These are phyloP conservation scores for Hanseniaspora lachancei DNA, from an alignment of 805 yeast species.

Conservation along the genomic window DNA sequence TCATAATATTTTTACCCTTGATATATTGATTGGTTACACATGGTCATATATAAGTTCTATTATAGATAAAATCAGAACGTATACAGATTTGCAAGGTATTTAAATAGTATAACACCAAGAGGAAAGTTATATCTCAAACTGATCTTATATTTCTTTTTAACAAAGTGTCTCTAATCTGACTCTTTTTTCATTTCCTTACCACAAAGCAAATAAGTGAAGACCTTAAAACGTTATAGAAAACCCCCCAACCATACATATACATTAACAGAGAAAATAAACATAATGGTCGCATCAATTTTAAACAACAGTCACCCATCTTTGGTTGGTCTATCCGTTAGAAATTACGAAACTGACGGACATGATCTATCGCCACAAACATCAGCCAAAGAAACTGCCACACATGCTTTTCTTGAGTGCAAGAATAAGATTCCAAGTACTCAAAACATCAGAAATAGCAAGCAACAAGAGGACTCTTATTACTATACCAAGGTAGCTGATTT, in stretches of 20 bases:
- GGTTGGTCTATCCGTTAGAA: conserved; percentile 23
- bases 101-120: too few species aligned
- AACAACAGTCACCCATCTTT: conserved; percentile 19
- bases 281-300: conserved; percentile 1
- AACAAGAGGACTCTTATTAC: conserved; percentile 14
- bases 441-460: conserved; percentile 12
- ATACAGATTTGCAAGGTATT: too few species aligned
- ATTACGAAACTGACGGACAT: conserved; percentile 21
- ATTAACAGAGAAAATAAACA: neutral
- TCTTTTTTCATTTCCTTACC: too few species aligned
- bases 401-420: conserved; percentile 16
- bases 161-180: too few species aligned
- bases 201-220: too few species aligned
- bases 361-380: conserved; percentile 11
- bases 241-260: neutral
- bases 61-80: too few species aligned
- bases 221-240: neutral
- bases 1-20: too few species aligned
- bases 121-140: too few species aligned
- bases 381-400: conserved; percentile 14
- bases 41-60: too few species aligned
- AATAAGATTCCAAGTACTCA: conserved; percentile 12
- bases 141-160: too few species aligned
- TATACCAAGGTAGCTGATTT: conserved; percentile 26
- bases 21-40: too few species aligned